phyloP scores from a whole-genome alignment of 169 alveolate genomes.

The Plasmodium chabaudi region DNA sequence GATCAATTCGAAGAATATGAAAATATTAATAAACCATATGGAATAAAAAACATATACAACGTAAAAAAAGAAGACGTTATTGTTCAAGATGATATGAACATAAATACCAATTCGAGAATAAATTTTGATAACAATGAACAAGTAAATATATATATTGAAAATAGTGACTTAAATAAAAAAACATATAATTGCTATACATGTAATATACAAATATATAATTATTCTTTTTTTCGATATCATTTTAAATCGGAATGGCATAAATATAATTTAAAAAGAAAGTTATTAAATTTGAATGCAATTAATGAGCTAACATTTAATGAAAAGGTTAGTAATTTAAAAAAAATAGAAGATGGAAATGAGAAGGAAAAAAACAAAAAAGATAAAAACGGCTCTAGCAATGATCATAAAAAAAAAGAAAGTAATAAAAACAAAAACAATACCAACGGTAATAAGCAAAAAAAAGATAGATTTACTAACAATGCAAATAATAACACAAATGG shows the following conservation, averaged over 20 bases:
- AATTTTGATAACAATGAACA: slow-evolving; percentile 41
- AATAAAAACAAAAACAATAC: neutral
- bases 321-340: slow-evolving; percentile 67
- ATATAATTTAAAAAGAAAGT: slow-evolving; percentile 88
- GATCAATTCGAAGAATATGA: neutral
- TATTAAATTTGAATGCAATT: slow-evolving; percentile 74
- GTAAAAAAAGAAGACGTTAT: slow-evolving; percentile 55
- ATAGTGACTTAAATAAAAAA: slow-evolving; percentile 57
- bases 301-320: slow-evolving; percentile 76
- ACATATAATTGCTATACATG: slow-evolving; percentile 63
- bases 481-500: neutral
- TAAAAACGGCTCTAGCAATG: slow-evolving; percentile 5
- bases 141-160: slow-evolving; percentile 62
- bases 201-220: slow-evolving; percentile 71
- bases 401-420: slow-evolving; percentile 41
- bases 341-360: slow-evolving; percentile 6
- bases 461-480: neutral
- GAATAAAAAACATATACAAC: slow-evolving; percentile 35
- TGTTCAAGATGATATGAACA: slow-evolving; percentile 41
- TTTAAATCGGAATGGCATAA: slow-evolving; percentile 91
- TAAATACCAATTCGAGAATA: slow-evolving; percentile 24
- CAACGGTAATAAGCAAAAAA: neutral
- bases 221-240: slow-evolving; percentile 80
- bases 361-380: slow-evolving; percentile 27
- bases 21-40: slow-evolving; percentile 7